Base-by-base conservation (phyloP, 139 green algal species). In the Chlamydomonas applanata region DNA sequence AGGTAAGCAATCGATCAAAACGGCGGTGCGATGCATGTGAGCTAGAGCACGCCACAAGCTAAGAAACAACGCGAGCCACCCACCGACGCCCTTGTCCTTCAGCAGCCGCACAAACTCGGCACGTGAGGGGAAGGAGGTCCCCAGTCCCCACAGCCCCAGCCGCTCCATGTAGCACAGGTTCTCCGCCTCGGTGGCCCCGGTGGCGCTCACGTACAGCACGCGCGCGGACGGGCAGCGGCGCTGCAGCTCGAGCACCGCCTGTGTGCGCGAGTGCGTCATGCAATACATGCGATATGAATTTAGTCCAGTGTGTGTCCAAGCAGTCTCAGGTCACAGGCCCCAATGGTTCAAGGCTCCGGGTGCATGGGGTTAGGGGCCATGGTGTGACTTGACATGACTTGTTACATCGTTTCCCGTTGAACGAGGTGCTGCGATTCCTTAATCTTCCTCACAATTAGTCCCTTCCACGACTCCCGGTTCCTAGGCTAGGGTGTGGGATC, bases 111-210 rank as follows among this genome's bases (percentile, higher is more conserved):
- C 76, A 71, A 82, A 77, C 30, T 74, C 69, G 7, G 56, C 5
- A 13, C 56, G 56, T 63, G 40, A 49, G 40, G 40, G 20, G 69
- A 88, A 91, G 35, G 81, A 59, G 29, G 72, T 82, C n/a, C 70
- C 76, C 2, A 52, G 27, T 13, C 86, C 88, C 86, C 88, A 93
- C 68, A 91, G 77, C 9, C 86, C 88, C 27, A 93, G 78, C 5
- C 88, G 78, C 54, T 72, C 77, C 86, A 92, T 89, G 76, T 92
- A 93, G 40, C 78, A 78, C 76, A 91, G 74, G 82, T 91, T 89
- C 46, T 82, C 67, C 19, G 72, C 46, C 61, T 93, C 88, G 0
- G 86, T 89, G 35, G 83, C 87, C 13, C 83, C 83, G 4, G 88
- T 91, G 27, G 88, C 88, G 45, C 62, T 82, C 20, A 86, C 81